Evolutionary conservation across 2,329 filamentous ascomycete genomes (phyloP), one percentile per base, ranked within the genome.

Genomic region (Cercospora brassicicola): DNA sequence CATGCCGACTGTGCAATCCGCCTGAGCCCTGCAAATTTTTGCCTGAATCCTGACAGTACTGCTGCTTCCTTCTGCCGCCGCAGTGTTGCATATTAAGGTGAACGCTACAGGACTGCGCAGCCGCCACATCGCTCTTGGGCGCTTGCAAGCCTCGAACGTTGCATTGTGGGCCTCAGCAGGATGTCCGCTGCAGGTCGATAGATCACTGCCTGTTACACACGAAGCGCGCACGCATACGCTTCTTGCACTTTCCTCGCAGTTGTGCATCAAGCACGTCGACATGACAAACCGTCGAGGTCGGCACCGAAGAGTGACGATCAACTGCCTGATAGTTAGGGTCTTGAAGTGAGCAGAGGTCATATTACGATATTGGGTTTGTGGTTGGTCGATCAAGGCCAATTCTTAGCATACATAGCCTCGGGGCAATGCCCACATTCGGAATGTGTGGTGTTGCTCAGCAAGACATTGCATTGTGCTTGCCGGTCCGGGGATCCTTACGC

Each of bases 301-400:
- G 48, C n/a, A 63, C 61, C 61, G 61, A 63, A 48, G 42, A 6
- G 30, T n/a, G 61, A 48, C 62, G 48, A 62, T 62, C 59, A 45
- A 51, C 26, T 28, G 65, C 39, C 11, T 59, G 62, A n/a, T 36
- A 28, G 13, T 18, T 26, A 36, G n/a, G 61, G n/a, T 39, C 23
- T 31, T 31, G 28, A 48, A 30, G 39, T 45, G 28, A 18, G 59
- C 18, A 28, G 33, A 45, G 36, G 39, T 8, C 15, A 31, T 18
- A 13, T 28, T 30, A 26, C 59, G 59, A 62, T 18, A 48, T 20
- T 30, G 59, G 42, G 36, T 26, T 30, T 51, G 62, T 64, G 55
- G 61, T 67, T 64, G 55, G 66, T 64, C 62, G 66, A 64, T 67
- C 61, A 67, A 45, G 61, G 42, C 59, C 28, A 60, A 20, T 45